These are phyloP conservation scores for Ophiostoma quercus DNA, from an alignment of 2,329 filamentous ascomycete genomes.

Conservation along the genomic window DNA sequence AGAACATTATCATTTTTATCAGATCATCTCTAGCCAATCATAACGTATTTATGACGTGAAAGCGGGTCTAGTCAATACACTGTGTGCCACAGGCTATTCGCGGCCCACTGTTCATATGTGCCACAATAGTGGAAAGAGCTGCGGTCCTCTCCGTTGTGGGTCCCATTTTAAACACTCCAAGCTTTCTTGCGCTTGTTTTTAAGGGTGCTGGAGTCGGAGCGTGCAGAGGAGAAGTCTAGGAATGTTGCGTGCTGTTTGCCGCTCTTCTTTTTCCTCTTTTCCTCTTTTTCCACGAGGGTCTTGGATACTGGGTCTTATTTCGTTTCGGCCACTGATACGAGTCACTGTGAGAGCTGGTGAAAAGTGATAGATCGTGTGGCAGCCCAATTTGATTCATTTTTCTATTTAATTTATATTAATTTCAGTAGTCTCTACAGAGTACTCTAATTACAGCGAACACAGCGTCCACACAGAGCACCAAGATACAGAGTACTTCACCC, in stretches of 20 bases:
- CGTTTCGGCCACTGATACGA: not conserved
- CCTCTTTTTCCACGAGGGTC: constrained; percentile 3
- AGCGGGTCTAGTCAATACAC: not conserved
- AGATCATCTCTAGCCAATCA: constrained; percentile 29
- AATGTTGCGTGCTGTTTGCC: not conserved
- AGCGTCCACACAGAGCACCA: not conserved
- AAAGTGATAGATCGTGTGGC: not conserved
- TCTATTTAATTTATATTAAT: not conserved
- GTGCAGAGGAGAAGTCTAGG: not conserved
- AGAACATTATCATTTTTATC: constrained; percentile 25
- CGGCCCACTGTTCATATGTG: not conserved
- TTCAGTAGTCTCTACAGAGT: not conserved
- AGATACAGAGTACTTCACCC: not conserved
- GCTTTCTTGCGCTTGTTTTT: not conserved
- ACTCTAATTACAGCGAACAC: not conserved
- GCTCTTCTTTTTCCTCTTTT: not conserved
- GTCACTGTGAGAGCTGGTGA: not conserved
- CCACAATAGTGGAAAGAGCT: not conserved
- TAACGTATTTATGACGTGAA: too few relatives aligned
- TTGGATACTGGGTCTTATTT: not conserved
- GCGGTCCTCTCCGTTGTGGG: not conserved
- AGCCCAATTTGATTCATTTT: not conserved
- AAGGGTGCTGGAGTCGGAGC: not conserved
- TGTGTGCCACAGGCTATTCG: not conserved
- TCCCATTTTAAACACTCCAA: constrained; percentile 1